These are phyloP conservation scores for Neopestalotiopsis rosae DNA, from an alignment of 2,329 filamentous ascomycete genomes.

Conservation along the genomic window DNA sequence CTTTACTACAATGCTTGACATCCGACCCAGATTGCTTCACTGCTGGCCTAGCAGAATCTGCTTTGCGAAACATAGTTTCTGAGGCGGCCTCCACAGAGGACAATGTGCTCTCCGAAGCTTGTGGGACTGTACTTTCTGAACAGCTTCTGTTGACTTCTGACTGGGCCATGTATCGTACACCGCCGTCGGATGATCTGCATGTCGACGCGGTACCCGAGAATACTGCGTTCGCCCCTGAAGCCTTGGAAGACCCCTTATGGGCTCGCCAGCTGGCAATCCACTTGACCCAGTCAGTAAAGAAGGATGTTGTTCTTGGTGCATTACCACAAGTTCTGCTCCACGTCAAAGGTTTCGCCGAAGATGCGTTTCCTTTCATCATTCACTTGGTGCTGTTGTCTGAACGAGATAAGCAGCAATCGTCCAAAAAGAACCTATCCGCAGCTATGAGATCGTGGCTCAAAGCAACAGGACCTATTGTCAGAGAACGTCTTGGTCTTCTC, in stretches of 20 bases:
- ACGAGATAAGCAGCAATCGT: conserved; percentile 61
- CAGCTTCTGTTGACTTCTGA: conserved; percentile 58
- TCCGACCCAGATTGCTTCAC: conserved; percentile 60
- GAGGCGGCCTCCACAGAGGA: conserved; percentile 54
- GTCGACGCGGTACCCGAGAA: conserved; percentile 32
- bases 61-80: conserved; percentile 62
- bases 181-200: conserved; percentile 55
- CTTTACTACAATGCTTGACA: conserved; percentile 65
- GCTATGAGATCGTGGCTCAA: conserved; percentile 70
- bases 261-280: conserved; percentile 64
- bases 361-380: conserved; percentile 81
- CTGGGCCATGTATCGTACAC: conserved; percentile 61
- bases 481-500: conserved; percentile 72
- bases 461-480: conserved; percentile 47
- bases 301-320: conserved; percentile 72
- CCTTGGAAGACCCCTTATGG: conserved; percentile 61
- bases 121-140: conserved; percentile 56
- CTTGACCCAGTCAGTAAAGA: conserved; percentile 62
- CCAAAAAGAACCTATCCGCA: conserved; percentile 69
- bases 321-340: conserved; percentile 69
- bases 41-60: conserved; percentile 65
- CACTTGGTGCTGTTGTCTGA: conserved; percentile 80
- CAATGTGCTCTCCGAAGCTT: conserved; percentile 53
- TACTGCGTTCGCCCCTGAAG: conserved; percentile 41
- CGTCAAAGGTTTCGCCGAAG: conserved; percentile 73